Conservation (phyloP, 2,329 filamentous ascomycete genomes). For the Lachnellula suecica region DNA sequence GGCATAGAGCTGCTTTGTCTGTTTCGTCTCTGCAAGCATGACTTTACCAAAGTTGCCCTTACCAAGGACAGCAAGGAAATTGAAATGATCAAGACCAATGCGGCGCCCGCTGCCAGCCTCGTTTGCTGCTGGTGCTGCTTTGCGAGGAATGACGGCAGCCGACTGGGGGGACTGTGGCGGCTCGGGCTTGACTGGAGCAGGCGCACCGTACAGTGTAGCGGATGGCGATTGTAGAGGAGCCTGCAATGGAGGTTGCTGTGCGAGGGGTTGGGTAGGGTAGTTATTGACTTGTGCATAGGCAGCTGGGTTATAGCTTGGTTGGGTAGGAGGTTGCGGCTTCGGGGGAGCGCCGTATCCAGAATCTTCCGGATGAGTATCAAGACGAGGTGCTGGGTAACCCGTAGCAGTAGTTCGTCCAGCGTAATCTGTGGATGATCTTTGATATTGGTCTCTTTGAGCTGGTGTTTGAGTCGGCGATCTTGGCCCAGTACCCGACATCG, state of each 20-base stretch:
- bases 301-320: slow-evolving; percentile 73
- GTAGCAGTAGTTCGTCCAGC: slow-evolving; percentile 12
- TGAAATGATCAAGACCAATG: slow-evolving; percentile 97
- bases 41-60: slow-evolving; percentile 99
- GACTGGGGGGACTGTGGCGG: slow-evolving; percentile 26
- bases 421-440: slow-evolving; percentile 31
- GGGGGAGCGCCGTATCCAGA: slow-evolving; percentile 27
- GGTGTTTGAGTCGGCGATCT: slow-evolving; percentile 22
- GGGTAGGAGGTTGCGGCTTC: slow-evolving; percentile 43
- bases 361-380: slow-evolving; percentile 26
- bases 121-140: slow-evolving; percentile 69
- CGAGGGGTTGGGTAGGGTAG: slow-evolving; percentile 44
- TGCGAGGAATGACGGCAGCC: slow-evolving; percentile 40
- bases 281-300: slow-evolving; percentile 67
- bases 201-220: slow-evolving; percentile 25
- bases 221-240: slow-evolving; percentile 35
- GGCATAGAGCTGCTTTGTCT: slow-evolving; percentile 85
- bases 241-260: slow-evolving; percentile 40
- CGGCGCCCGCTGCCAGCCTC: slow-evolving; percentile 73
- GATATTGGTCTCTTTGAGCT: slow-evolving; percentile 27
- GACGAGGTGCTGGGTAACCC: slow-evolving; percentile 20
- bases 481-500: slow-evolving; percentile 48
- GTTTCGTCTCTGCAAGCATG: slow-evolving; percentile 98
- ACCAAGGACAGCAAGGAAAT: slow-evolving; percentile 95
- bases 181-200: slow-evolving; percentile 29